phyloP scores from a whole-genome alignment of 176 grass and related monocot genomes.

The bread wheat (Triticum aestivum) region DNA sequence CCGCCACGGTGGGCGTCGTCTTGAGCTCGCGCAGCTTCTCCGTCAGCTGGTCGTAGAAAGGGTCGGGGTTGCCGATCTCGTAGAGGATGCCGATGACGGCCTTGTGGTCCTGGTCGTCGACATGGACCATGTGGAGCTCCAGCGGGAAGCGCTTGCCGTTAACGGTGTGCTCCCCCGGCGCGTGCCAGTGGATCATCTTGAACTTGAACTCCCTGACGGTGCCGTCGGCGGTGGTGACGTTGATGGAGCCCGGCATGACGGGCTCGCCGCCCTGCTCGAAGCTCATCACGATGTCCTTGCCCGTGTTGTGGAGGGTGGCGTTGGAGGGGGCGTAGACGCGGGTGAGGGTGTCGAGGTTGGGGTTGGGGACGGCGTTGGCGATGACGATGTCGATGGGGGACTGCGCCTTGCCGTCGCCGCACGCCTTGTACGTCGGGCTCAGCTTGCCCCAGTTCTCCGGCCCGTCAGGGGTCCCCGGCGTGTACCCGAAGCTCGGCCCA shows the following conservation, averaged over 20 bases:
- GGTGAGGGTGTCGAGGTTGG: background rate
- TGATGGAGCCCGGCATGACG: slow-evolving; percentile 12
- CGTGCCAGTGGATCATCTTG: slow-evolving; percentile 57
- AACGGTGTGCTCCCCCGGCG: slow-evolving; percentile 82
- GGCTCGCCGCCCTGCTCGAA: slow-evolving; percentile 19
- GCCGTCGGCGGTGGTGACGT: slow-evolving; percentile 3
- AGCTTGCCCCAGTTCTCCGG: slow-evolving; percentile 73
- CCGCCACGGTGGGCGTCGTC: background rate
- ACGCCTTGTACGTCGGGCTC: slow-evolving; percentile 41
- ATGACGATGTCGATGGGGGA: slow-evolving; percentile 77
- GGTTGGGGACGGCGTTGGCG: background rate
- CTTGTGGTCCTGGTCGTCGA: slow-evolving; percentile 20
- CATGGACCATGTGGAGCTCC: slow-evolving; percentile 76
- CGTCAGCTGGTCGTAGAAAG: slow-evolving; percentile 58
- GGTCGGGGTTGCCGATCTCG: slow-evolving; percentile 38
- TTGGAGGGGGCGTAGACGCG: slow-evolving; percentile 41
- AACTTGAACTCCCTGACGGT: slow-evolving; percentile 36
- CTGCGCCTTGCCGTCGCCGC: slow-evolving; percentile 49
- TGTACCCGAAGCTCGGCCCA: slow-evolving; percentile 5
- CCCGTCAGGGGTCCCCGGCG: background rate
- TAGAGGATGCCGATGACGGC: slow-evolving; percentile 60
- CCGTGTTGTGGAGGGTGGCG: slow-evolving; percentile 55
- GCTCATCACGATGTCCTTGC: slow-evolving; percentile 45
- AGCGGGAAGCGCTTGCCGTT: slow-evolving; percentile 56
- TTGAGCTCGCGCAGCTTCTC: background rate